A percentile compares a stretch with the other conserved stretches of the same genome.
phyloP scores from a whole-genome alignment of 345 rosid genomes.

The Camelina hispida region DNA sequence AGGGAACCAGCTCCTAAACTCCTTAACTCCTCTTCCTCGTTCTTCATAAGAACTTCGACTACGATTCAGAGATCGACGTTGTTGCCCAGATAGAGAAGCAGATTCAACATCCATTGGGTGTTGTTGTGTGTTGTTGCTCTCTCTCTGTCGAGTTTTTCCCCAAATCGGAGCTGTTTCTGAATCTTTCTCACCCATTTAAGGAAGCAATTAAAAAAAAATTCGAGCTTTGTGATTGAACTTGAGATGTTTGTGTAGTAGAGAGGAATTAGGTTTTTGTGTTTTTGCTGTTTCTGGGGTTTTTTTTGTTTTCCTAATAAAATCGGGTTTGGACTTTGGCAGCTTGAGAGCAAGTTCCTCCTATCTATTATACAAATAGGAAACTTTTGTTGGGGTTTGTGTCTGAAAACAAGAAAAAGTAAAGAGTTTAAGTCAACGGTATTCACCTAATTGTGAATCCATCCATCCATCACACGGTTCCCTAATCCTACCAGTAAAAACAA shows the following conservation, averaged over 20 bases:
- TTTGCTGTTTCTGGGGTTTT: background rate
- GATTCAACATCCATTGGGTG: slow-evolving; percentile 57
- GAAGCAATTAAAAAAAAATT: background rate
- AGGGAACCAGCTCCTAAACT: slow-evolving; percentile 69
- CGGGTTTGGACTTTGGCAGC: slow-evolving; percentile 25
- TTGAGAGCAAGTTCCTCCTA: background rate
- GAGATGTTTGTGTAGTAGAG: background rate
- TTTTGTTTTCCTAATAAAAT: background rate
- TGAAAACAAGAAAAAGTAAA: slow-evolving; percentile 6
- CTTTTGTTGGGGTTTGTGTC: slow-evolving; percentile 14
- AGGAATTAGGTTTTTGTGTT: slow-evolving; percentile 6
- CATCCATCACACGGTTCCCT: slow-evolving; percentile 36
- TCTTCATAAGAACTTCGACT: slow-evolving; percentile 29
- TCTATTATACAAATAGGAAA: background rate
- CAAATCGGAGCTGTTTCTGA: slow-evolving; percentile 44
- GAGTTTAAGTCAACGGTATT: slow-evolving; percentile 35
- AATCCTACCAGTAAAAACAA: slow-evolving; percentile 15
- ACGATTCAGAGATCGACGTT: slow-evolving; percentile 45
- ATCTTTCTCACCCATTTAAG: slow-evolving; percentile 37
- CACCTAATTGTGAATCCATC: slow-evolving; percentile 18
- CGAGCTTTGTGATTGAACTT: slow-evolving; percentile 7
- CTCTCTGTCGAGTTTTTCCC: slow-evolving; percentile 48
- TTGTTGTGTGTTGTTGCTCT: slow-evolving; percentile 26
- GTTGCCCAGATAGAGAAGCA: slow-evolving; percentile 28
- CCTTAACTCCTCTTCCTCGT: slow-evolving; percentile 53